Evolutionary conservation across 1,139 yeast species (phyloP).

Genomic region (Torulaspora pretoriensis): DNA sequence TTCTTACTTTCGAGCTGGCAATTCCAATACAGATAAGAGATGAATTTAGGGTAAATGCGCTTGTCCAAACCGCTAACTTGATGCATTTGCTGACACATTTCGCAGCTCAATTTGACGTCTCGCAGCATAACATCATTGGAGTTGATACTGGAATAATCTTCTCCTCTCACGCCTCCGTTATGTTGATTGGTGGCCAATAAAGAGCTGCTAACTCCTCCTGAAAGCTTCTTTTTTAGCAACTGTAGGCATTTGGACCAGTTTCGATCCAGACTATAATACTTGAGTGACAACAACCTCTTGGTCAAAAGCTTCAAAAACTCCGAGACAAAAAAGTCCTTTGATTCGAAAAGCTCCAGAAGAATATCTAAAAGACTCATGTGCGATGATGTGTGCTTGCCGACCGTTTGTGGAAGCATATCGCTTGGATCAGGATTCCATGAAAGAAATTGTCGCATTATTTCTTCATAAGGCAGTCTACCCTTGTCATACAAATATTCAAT

Average conservation of each 20-base stretch:
- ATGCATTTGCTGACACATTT: conserved; percentile 38
- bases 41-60: conserved; percentile 25
- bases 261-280: conserved; percentile 41
- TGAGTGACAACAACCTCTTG: conserved; percentile 48
- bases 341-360: conserved; percentile 56
- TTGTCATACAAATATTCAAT: neutral
- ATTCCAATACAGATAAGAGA: conserved; percentile 33
- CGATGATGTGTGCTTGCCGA: conserved; percentile 51
- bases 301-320: conserved; percentile 71
- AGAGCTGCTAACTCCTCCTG: conserved; percentile 3
- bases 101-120: conserved; percentile 59
- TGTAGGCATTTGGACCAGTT: conserved; percentile 29
- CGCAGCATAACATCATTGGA: conserved; percentile 80
- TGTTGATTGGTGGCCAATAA: conserved; percentile 2
- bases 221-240: conserved; percentile 19
- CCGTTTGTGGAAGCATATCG: conserved; percentile 83
- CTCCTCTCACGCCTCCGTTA: conserved; percentile 9
- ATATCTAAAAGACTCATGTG: conserved; percentile 77
- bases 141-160: conserved; percentile 45
- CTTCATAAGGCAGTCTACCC: conserved; percentile 14
- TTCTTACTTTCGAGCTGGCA: conserved; percentile 9
- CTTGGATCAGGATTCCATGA: conserved; percentile 88
- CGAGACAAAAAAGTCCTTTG: conserved; percentile 65
- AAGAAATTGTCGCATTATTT: conserved; percentile 32
- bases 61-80: conserved; percentile 15